These are phyloP conservation scores for Austroboletus novae-zelandiae DNA, from an alignment of 1,284 basidiomycete species.

Conservation along the genomic window DNA sequence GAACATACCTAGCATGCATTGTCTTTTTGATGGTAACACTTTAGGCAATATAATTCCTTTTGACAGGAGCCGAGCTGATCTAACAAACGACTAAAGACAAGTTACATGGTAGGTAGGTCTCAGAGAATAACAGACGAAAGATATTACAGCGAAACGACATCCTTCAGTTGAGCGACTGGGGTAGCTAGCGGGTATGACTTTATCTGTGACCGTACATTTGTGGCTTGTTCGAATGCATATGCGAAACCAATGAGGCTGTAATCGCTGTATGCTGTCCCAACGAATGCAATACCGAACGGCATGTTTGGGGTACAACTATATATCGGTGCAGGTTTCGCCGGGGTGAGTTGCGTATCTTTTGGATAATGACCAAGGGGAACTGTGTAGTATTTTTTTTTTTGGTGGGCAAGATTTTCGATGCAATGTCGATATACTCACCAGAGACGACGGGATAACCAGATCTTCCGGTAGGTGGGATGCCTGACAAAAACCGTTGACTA, in stretches of 20 bases:
- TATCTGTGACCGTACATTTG: slow-evolving; percentile 41
- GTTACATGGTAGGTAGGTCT: slow-evolving; percentile 3
- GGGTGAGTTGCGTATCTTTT: slow-evolving; percentile 20
- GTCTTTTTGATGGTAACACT: slow-evolving; percentile 8
- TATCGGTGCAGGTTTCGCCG: slow-evolving; percentile 29
- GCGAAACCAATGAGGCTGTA: slow-evolving; percentile 47
- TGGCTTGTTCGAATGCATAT: slow-evolving; percentile 56
- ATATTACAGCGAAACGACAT: slow-evolving; percentile 33
- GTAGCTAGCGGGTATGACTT: slow-evolving; percentile 45
- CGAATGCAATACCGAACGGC: slow-evolving; percentile 52
- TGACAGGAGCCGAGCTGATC: neutral
- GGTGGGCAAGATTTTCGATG: neutral
- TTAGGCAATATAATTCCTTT: slow-evolving; percentile 8
- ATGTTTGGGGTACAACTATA: slow-evolving; percentile 37
- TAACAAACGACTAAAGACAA: neutral
- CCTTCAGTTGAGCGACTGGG: slow-evolving; percentile 48
- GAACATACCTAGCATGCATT: slow-evolving; percentile 60
- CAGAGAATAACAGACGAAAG: neutral
- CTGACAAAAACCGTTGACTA: slow-evolving; percentile 7
- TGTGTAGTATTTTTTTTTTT: slow-evolving; percentile 10
- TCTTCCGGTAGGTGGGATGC: slow-evolving; percentile 21
- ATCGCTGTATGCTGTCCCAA: slow-evolving; percentile 53
- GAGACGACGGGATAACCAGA: slow-evolving; percentile 34
- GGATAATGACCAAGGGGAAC: slow-evolving; percentile 49
- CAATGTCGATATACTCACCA: slow-evolving; percentile 12